Conservation (phyloP, 805 yeast species). For the Candida chauliodis region DNA sequence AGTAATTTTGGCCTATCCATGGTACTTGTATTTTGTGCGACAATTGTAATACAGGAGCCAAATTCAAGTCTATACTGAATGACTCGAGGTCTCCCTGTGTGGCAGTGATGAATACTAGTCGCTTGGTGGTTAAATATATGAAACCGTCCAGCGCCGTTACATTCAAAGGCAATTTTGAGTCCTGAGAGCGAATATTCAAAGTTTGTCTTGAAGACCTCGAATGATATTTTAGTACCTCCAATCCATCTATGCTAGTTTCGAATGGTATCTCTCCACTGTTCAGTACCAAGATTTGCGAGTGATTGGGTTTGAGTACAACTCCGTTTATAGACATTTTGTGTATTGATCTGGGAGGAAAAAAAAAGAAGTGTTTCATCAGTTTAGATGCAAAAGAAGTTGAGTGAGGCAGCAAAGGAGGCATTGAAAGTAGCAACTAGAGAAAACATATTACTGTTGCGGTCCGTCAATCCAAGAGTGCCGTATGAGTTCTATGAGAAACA, state of each 20-base stretch:
- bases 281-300: constrained; percentile 6
- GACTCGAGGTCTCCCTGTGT: constrained; percentile 41
- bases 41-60: constrained; percentile 27
- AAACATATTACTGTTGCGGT: not conserved
- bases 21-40: constrained; percentile 43
- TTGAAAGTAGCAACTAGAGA: not conserved
- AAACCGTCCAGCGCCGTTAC: constrained; percentile 37
- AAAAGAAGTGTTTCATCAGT: not conserved
- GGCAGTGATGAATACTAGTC: constrained; percentile 38
- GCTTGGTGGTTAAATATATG: constrained; percentile 37
- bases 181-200: constrained; percentile 19
- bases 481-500: constrained; percentile 1
- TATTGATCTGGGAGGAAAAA: not conserved
- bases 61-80: constrained; percentile 33
- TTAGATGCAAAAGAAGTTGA: not conserved
- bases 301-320: constrained; percentile 16
- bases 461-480: constrained; percentile 2
- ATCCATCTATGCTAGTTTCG: constrained; percentile 16
- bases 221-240: constrained; percentile 13
- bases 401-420: not conserved
- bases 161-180: constrained; percentile 14
- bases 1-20: constrained; percentile 53
- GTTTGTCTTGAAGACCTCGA: constrained; percentile 24
- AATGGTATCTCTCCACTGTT: constrained; percentile 14
- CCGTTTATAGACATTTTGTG: constrained; percentile 27